Evolutionary conservation across 805 yeast species (phyloP).

Genomic region (Saccharomycopsis fibuligera): DNA sequence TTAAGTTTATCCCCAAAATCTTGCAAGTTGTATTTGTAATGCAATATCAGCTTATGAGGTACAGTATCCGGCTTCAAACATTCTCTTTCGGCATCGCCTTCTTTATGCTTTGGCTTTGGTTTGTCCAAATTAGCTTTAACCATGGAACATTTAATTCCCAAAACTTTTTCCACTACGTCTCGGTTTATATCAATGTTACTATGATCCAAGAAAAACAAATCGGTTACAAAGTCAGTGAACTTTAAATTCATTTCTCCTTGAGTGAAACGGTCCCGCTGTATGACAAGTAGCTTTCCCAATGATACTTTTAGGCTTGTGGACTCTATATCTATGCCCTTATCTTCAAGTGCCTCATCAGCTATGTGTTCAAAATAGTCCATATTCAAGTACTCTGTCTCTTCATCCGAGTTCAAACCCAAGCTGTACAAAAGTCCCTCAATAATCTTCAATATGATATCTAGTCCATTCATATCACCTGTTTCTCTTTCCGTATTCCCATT

Average conservation of each 20-base stretch:
- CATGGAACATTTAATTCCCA: slow-evolving; percentile 43
- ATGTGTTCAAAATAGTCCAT: no score
- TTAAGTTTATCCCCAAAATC: slow-evolving; percentile 33
- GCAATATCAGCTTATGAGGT: neutral
- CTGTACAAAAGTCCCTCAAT: slow-evolving; percentile 53
- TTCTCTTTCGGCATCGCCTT: slow-evolving; percentile 24
- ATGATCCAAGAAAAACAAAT: slow-evolving; percentile 48
- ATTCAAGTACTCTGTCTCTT: no score
- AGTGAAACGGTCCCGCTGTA: no score
- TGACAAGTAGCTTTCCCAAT: no score
- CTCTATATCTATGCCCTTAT: no score
- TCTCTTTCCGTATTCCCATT: slow-evolving; percentile 80
- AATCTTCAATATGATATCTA: slow-evolving; percentile 51
- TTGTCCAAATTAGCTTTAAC: slow-evolving; percentile 29
- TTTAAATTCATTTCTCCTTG: slow-evolving; percentile 20
- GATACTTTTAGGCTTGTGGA: no score
- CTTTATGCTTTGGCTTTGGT: no score
- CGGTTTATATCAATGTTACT: slow-evolving; percentile 47
- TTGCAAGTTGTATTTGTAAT: slow-evolving; percentile 30
- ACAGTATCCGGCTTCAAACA: no score
- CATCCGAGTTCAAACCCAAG: slow-evolving; percentile 27
- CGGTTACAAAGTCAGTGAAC: slow-evolving; percentile 53
- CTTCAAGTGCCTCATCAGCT: no score
- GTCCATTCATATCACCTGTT: slow-evolving; percentile 59
- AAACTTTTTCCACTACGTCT: slow-evolving; percentile 28